Evolutionary conservation across 2,329 filamentous ascomycete genomes (phyloP).

Genomic region (Colletotrichum kahawae): DNA sequence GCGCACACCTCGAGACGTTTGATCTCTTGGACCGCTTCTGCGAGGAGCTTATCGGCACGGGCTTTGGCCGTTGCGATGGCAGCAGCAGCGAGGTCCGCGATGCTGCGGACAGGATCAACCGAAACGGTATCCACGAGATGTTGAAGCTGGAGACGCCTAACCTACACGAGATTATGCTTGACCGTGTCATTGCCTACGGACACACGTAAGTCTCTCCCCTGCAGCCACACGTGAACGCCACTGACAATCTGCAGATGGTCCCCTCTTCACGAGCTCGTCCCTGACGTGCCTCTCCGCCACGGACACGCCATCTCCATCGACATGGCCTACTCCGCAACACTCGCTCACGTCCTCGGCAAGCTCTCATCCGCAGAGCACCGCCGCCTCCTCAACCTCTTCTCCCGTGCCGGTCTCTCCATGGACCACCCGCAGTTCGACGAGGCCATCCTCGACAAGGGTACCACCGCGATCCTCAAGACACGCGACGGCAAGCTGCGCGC

Average conservation of each 20-base stretch:
- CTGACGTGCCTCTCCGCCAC: constrained; percentile 71
- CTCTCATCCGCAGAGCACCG: constrained; percentile 65
- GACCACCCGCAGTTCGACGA: constrained; percentile 73
- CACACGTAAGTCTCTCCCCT: constrained; percentile 58
- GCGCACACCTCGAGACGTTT: constrained; percentile 69
- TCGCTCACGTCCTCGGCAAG: constrained; percentile 67
- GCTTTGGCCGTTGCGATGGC: constrained; percentile 67
- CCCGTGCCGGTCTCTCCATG: constrained; percentile 72
- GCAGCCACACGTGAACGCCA: neutral
- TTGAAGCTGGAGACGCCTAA: constrained; percentile 76
- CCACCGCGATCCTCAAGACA: constrained; percentile 73
- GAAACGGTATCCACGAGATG: constrained; percentile 75
- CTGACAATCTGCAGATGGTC: constrained; percentile 58
- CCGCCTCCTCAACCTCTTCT: constrained; percentile 70
- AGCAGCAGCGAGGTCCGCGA: constrained; percentile 59
- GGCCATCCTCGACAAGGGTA: constrained; percentile 67
- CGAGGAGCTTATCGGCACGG: constrained; percentile 68
- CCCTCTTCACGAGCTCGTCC: constrained; percentile 72
- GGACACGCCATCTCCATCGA: constrained; percentile 78
- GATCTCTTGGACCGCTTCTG: constrained; percentile 72
- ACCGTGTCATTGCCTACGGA: constrained; percentile 75
- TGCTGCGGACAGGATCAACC: constrained; percentile 71
- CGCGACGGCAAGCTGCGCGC: constrained; percentile 71
- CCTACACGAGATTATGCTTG: constrained; percentile 74
- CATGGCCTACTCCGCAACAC: constrained; percentile 76